phyloP scores from a whole-genome alignment of 2,329 filamentous ascomycete species.

The Fusarium oligoseptatum region DNA sequence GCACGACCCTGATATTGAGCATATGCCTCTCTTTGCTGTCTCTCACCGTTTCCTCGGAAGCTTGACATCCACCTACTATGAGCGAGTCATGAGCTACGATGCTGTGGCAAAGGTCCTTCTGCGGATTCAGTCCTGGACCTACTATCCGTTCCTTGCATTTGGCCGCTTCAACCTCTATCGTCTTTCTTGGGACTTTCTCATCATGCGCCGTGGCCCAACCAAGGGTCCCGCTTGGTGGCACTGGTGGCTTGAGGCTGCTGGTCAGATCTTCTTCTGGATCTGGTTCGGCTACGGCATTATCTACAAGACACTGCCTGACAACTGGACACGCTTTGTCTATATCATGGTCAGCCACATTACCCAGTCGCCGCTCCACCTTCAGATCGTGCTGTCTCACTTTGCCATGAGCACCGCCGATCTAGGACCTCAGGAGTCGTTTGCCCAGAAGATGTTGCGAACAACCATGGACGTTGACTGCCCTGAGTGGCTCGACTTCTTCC shows the following conservation, averaged over 20 bases:
- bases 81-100: constrained; percentile 84
- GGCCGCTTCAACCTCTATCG: constrained; percentile 90
- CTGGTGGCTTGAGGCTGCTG: constrained; percentile 81
- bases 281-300: constrained; percentile 89
- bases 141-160: constrained; percentile 84
- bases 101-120: constrained; percentile 77
- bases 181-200: constrained; percentile 83
- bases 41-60: constrained; percentile 83
- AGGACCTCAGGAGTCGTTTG: constrained; percentile 86
- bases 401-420: constrained; percentile 93
- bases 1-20: constrained; percentile 95
- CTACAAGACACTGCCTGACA: constrained; percentile 78
- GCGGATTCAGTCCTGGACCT: constrained; percentile 82
- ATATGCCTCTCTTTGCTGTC: constrained; percentile 90
- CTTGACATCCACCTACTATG: constrained; percentile 85
- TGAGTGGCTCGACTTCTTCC: constrained; percentile 88
- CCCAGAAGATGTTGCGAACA: constrained; percentile 90
- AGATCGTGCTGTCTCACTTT: constrained; percentile 93
- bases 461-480: constrained; percentile 96
- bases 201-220: constrained; percentile 76
- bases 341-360: constrained; percentile 85
- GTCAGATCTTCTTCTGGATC: constrained; percentile 85
- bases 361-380: constrained; percentile 85
- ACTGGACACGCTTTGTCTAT: constrained; percentile 78
- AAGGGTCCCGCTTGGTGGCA: constrained; percentile 88